A percentile compares a stretch with the other conserved stretches of the same genome.
phyloP scores from a whole-genome alignment of 108 stramenopile species.

The Chaetoceros tenuissimus region DNA sequence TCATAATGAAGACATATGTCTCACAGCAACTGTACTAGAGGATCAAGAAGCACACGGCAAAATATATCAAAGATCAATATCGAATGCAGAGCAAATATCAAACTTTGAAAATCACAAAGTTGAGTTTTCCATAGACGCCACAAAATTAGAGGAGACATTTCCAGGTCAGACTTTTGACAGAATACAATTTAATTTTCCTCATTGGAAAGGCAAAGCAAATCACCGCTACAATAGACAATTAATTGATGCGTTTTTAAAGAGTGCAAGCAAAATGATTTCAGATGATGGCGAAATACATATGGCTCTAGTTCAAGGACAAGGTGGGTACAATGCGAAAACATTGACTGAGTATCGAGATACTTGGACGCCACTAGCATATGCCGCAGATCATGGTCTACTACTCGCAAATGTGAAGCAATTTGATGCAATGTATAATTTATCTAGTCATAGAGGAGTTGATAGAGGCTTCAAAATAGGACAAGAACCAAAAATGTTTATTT shows the following conservation, averaged over 20 bases:
- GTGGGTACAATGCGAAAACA: constrained; percentile 41
- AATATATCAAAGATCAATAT: constrained; percentile 34
- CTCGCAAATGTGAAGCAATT: constrained; percentile 35
- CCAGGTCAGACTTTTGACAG: constrained; percentile 37
- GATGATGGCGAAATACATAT: constrained; percentile 63
- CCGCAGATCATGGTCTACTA: constrained; percentile 50
- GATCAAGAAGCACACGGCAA: constrained; percentile 42
- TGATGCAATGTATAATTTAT: constrained; percentile 38
- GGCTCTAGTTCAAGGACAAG: constrained; percentile 63
- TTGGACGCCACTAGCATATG: constrained; percentile 63
- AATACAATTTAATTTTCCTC: constrained; percentile 83
- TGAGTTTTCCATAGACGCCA: constrained; percentile 62
- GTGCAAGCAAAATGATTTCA: constrained; percentile 36
- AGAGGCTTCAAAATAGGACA: constrained; percentile 50
- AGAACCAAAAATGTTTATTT: constrained; percentile 44
- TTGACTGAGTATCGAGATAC: constrained; percentile 57
- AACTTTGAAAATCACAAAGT: constrained; percentile 19
- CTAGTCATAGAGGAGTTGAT: constrained; percentile 73
- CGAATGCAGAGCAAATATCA: constrained; percentile 13
- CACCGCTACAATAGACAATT: constrained; percentile 57
- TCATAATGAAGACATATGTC: constrained; percentile 17
- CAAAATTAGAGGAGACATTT: constrained; percentile 37
- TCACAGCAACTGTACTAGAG: constrained; percentile 70
- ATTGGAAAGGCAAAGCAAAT: constrained; percentile 80
- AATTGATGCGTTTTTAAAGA: constrained; percentile 45